These are phyloP conservation scores for Boeremia lycopersici DNA, from an alignment of 2,329 filamentous ascomycete genomes.

Conservation along the genomic window DNA sequence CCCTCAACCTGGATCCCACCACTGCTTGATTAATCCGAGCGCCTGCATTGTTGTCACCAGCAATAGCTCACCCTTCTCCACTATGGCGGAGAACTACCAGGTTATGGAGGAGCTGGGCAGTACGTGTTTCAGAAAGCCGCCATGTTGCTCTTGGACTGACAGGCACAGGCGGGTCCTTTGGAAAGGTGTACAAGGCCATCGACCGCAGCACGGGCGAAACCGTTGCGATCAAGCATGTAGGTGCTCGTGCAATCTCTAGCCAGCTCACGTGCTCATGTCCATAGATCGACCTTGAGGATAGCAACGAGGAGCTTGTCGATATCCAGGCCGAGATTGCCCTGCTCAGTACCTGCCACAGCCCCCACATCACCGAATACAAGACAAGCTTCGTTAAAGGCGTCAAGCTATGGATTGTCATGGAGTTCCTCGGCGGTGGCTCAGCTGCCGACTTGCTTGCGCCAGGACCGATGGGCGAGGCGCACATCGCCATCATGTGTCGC, in stretches of 20 bases:
- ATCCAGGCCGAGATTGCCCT: constrained; percentile 98
- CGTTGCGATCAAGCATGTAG: constrained; percentile 94
- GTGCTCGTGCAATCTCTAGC: constrained; percentile 35
- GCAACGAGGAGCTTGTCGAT: constrained; percentile 96
- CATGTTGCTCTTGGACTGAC: constrained; percentile 21
- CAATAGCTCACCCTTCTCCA: constrained; percentile 33
- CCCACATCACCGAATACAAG: constrained; percentile 94
- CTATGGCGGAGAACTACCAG: constrained; percentile 85
- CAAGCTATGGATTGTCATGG: constrained; percentile 99
- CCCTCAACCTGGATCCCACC: constrained; percentile 27
- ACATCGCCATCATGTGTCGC: constrained; percentile 93
- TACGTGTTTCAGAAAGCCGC: constrained; percentile 55
- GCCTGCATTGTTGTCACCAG: constrained; percentile 25
- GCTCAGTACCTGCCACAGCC: constrained; percentile 90
- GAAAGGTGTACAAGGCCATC: constrained; percentile 95
- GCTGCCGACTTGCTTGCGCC: constrained; percentile 94
- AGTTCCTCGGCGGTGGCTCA: constrained; percentile 92
- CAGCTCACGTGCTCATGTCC: constrained; percentile 8
- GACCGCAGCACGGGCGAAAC: constrained; percentile 88
- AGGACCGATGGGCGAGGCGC: constrained; percentile 82
- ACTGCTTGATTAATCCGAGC: constrained; percentile 22
- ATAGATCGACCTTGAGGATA: constrained; percentile 97
- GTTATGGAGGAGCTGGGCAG: constrained; percentile 95
- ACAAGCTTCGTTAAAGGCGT: constrained; percentile 94
- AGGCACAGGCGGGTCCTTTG: constrained; percentile 83